Evolutionary conservation across 768 basidiomycete species (phyloP), one percentile per base, ranked within the genome.

Genomic region (Rhodocollybia butyracea): DNA sequence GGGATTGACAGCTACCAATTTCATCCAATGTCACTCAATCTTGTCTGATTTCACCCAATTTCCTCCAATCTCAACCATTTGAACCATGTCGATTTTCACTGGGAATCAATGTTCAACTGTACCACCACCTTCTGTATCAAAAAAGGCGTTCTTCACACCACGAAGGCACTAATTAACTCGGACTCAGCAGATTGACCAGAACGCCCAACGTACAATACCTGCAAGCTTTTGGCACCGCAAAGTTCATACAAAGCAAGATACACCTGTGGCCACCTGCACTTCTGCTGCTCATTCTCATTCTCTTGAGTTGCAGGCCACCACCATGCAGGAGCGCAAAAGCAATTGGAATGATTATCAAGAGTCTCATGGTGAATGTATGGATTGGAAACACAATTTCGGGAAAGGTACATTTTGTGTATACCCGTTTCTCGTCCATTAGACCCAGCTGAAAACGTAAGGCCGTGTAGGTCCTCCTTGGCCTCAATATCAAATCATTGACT

Each of bases 271-370:
- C 3, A 17, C 21, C 22, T 24, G 22, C 22, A 32, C n/a, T n/a
- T 15, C 10, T 50, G 21, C 48, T 15, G 22, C 15, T 15, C 1
- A 4, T 15, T 26, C 12, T 1, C 34, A 50, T 39, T 26, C 34
- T 50, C 22, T 38, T 3, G 48, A 39, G n/a, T 34, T 17, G 11
- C 51, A 55, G 19, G 36, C 42, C 11, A 41, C 57, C 5, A 22
- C 53, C 10, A 34, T 36, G 13, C 26, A 82, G 51, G 84, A 95
- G 68, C 76, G 91, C 43, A 74, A 73, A 61, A 86, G 80, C 47
- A 97, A 99, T 69, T 97, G 93, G 94, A 70, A 71, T n/a, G 32
- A 95, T 98, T 57, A 79, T 96, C 57, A 88, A 85, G 67, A 79
- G 77, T 51, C 77, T 99, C 19, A 80, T 91, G 59, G 79, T 79